Conservation (phyloP, 306 rosid species). For the Medicago arabica region DNA sequence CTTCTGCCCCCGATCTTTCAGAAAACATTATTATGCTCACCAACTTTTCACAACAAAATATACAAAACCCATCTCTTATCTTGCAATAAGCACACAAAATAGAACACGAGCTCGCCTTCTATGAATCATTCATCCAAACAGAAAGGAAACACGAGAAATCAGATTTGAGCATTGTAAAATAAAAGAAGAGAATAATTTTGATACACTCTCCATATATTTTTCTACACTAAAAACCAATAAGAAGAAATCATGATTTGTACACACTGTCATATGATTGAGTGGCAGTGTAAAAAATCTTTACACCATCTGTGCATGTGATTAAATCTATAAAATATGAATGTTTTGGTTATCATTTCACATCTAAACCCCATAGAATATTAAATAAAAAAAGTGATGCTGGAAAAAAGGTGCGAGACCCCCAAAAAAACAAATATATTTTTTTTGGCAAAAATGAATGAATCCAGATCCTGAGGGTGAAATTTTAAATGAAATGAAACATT, state of each 20-base stretch:
- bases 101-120: slow-evolving; percentile 44
- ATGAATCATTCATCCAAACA: slow-evolving; percentile 42
- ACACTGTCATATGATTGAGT: no score
- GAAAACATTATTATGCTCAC: slow-evolving; percentile 62
- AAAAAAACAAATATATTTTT: no score
- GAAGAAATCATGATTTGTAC: no score
- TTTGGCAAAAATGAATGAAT: background rate
- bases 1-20: slow-evolving; percentile 59
- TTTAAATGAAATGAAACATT: background rate
- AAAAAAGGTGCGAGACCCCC: no score
- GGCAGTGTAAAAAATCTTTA: no score
- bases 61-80: slow-evolving; percentile 48
- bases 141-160: slow-evolving; percentile 40
- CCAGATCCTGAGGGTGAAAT: slow-evolving; percentile 47
- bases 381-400: background rate
- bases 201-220: no score
- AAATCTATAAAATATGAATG: no score
- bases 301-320: no score
- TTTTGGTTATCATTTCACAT: background rate
- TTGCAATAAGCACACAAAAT: slow-evolving; percentile 30
- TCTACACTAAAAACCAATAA: no score
- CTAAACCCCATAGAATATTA: slow-evolving; percentile 11
- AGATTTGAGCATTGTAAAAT: background rate
- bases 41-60: slow-evolving; percentile 43
- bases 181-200: no score